These are phyloP conservation scores for Cercospora sp. DNA, from an alignment of 2,329 filamentous ascomycete species.

Conservation along the genomic window DNA sequence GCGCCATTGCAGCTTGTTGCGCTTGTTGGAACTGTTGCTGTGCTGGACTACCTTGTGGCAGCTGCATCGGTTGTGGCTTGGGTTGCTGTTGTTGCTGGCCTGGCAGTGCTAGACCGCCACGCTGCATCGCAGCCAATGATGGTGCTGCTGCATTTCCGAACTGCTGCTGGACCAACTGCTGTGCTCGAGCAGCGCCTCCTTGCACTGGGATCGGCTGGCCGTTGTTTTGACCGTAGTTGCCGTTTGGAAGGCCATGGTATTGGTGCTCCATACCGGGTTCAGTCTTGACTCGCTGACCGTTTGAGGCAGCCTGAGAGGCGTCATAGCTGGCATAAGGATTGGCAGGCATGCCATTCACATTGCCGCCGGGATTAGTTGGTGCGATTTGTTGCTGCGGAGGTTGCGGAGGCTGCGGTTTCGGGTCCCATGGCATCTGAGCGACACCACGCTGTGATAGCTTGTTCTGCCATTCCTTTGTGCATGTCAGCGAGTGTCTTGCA, in stretches of 20 bases:
- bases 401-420: constrained; percentile 65
- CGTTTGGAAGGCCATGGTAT: constrained; percentile 34
- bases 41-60: constrained; percentile 42
- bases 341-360: constrained; percentile 28
- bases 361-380: constrained; percentile 32
- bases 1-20: constrained; percentile 43
- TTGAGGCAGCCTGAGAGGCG: constrained; percentile 37
- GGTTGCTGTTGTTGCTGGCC: constrained; percentile 34
- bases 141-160: constrained; percentile 66
- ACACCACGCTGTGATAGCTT: constrained; percentile 84
- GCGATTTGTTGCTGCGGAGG: constrained; percentile 40
- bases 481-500: constrained; percentile 17
- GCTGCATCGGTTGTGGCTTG: constrained; percentile 40
- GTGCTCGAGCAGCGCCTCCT: constrained; percentile 50
- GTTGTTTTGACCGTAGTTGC: constrained; percentile 29
- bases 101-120: constrained; percentile 39
- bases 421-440: constrained; percentile 93
- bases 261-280: constrained; percentile 48
- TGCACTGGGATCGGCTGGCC: constrained; percentile 33
- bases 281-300: constrained; percentile 54
- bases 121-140: constrained; percentile 62
- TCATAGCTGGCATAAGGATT: constrained; percentile 28
- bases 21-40: constrained; percentile 41
- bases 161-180: constrained; percentile 57
- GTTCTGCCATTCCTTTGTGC: constrained; percentile 80